A percentile compares a stretch with the other conserved stretches of the same genome.
Conservation (phyloP, 192 early-diverging fungal genomes). For the Backusella circina region DNA sequence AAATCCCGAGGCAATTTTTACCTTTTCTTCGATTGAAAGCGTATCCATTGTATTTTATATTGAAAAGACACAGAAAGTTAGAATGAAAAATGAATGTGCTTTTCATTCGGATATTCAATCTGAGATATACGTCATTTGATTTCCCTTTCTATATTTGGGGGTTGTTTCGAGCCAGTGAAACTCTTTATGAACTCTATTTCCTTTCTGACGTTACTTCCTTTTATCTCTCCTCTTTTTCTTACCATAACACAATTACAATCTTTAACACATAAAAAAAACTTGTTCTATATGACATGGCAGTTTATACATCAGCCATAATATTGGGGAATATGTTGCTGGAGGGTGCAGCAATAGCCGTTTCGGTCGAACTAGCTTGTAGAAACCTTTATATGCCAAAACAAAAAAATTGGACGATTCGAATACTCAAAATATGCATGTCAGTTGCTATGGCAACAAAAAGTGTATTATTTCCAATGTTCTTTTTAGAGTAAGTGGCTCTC, state of each 20-base stretch:
- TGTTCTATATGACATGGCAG: background rate
- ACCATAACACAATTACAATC: background rate
- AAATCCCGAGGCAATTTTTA: slow-evolving; percentile 74
- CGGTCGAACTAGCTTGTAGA: background rate
- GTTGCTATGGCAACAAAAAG: background rate
- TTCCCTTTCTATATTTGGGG: background rate
- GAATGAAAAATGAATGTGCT: background rate
- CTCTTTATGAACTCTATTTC: background rate
- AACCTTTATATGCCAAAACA: background rate
- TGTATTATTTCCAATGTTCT: background rate
- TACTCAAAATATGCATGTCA: background rate
- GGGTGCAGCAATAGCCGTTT: background rate
- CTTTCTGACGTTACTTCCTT: background rate
- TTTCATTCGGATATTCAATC: background rate
- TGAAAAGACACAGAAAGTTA: background rate
- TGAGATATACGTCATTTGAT: background rate
- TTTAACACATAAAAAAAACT: no score
- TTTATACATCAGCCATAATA: background rate
- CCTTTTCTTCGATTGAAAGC: slow-evolving; percentile 51
- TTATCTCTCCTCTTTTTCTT: background rate
- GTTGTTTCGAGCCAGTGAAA: background rate
- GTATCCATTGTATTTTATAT: slow-evolving; percentile 18
- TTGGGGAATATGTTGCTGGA: background rate
- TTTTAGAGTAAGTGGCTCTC: background rate
- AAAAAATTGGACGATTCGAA: background rate